These are phyloP conservation scores for Fraxinus pennsylvanica DNA, from an alignment of 257 asterid genomes.

Conservation along the genomic window DNA sequence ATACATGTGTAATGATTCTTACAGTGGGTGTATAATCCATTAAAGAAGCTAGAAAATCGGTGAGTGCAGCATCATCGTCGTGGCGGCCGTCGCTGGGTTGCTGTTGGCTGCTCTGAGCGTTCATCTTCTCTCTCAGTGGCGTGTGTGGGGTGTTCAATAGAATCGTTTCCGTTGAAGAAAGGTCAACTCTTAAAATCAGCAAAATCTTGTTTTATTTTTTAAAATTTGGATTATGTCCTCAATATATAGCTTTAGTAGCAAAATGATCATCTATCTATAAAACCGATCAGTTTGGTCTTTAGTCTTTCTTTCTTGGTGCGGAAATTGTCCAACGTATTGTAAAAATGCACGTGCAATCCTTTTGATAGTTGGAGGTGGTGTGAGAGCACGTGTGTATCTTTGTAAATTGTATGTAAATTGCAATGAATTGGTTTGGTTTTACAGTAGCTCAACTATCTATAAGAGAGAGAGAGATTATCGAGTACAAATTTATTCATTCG, in stretches of 20 bases:
- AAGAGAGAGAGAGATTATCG: not conserved
- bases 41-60: constrained; percentile 71
- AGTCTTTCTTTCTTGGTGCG: not conserved
- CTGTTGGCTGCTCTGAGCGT: constrained; percentile 61
- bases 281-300: not conserved
- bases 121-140: constrained; percentile 36
- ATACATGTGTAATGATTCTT: constrained; percentile 4
- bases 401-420: too few relatives aligned
- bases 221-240: not conserved
- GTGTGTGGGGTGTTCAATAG: too few relatives aligned
- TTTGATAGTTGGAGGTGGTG: not conserved
- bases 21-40: constrained; percentile 98
- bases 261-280: not conserved
- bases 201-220: not conserved
- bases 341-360: not conserved
- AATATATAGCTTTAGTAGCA: not conserved
- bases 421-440: not conserved
- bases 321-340: not conserved
- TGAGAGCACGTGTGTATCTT: not conserved
- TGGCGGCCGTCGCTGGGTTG: constrained; percentile 71
- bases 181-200: not conserved
- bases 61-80: constrained; percentile 77
- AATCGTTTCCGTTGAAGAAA: not conserved
- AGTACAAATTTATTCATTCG: not conserved
- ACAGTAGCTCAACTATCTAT: not conserved